Percentiles rank a stretch among this genome's conserved stretches.
phyloP scores from a whole-genome alignment of 306 rosid species.

The Malus fusca region DNA sequence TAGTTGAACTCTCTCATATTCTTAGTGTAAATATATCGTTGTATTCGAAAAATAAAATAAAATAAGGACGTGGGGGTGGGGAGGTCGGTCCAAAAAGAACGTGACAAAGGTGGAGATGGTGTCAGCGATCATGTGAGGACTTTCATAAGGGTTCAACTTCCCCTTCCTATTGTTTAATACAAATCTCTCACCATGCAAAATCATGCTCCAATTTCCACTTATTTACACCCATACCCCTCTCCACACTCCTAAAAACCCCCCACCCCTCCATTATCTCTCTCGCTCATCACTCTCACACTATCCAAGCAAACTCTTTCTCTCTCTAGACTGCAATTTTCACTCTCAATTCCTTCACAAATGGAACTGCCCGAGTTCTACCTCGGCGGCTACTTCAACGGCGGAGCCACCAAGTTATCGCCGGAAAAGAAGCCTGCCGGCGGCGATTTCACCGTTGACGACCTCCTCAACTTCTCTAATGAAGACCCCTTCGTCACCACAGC shows the following conservation, averaged over 20 bases:
- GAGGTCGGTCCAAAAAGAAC: slow-evolving; percentile 50
- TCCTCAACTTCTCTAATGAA: slow-evolving; percentile 76
- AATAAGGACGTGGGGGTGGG: neutral
- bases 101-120: slow-evolving; percentile 57
- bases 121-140: slow-evolving; percentile 85
- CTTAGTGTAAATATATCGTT: no score
- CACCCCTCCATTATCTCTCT: slow-evolving; percentile 20
- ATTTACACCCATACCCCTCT: slow-evolving; percentile 44
- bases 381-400: slow-evolving; percentile 54
- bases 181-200: slow-evolving; percentile 40
- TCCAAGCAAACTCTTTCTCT: slow-evolving; percentile 8
- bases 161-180: slow-evolving; percentile 29
- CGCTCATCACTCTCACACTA: neutral
- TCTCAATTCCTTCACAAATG: slow-evolving; percentile 22
- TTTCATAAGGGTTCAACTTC: slow-evolving; percentile 21
- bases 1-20: accelerated
- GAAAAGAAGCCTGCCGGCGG: slow-evolving; percentile 48
- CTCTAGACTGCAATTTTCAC: neutral
- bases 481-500: slow-evolving; percentile 42
- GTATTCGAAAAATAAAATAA: no score
- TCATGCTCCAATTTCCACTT: slow-evolving; percentile 23
- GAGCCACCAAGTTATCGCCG: slow-evolving; percentile 32
- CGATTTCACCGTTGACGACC: slow-evolving; percentile 72
- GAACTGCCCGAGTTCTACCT: slow-evolving; percentile 53
- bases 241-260: slow-evolving; percentile 79